phyloP scores from a whole-genome alignment of 164 flowering plant species.

The Magnolia officinalis region DNA sequence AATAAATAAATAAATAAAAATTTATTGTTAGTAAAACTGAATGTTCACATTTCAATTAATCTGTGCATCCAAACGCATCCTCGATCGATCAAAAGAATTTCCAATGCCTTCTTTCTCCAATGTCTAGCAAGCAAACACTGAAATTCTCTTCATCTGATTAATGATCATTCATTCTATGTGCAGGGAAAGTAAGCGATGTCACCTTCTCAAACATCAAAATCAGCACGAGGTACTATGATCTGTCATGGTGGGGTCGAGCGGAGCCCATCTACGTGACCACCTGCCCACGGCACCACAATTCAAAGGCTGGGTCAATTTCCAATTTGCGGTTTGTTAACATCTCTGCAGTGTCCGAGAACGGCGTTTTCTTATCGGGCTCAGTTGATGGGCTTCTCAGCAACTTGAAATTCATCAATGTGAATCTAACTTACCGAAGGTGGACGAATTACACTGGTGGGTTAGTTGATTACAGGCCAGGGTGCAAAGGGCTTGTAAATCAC shows the following conservation, averaged over 20 bases:
- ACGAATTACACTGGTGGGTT: slow-evolving; percentile 60
- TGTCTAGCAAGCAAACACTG: too few relatives aligned
- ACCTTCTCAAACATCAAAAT: slow-evolving; percentile 91
- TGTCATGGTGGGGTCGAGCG: slow-evolving; percentile 99
- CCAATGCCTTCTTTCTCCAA: too few relatives aligned
- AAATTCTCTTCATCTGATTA: too few relatives aligned
- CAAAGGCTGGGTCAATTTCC: slow-evolving; percentile 72
- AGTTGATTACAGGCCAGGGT: slow-evolving; percentile 89
- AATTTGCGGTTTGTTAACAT: slow-evolving; percentile 66
- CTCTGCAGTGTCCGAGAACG: slow-evolving; percentile 75
- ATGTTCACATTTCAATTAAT: too few relatives aligned
- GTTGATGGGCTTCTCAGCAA: slow-evolving; percentile 47
- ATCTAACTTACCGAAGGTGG: slow-evolving; percentile 72
- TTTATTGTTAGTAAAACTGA: too few relatives aligned
- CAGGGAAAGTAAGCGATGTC: slow-evolving; percentile 78
- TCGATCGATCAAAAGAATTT: too few relatives aligned
- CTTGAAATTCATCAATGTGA: slow-evolving; percentile 60
- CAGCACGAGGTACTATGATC: slow-evolving; percentile 85
- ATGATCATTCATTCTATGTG: slow-evolving; percentile 4
- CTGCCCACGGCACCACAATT: slow-evolving; percentile 53
- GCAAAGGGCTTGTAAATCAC: slow-evolving; percentile 83
- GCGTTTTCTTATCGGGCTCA: slow-evolving; percentile 79
- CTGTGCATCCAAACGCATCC: too few relatives aligned
- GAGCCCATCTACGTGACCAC: slow-evolving; percentile 91
- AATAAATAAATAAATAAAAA: too few relatives aligned